phyloP scores from a whole-genome alignment of 108 stramenopile genomes.

The Pelagomonas calceolata region DNA sequence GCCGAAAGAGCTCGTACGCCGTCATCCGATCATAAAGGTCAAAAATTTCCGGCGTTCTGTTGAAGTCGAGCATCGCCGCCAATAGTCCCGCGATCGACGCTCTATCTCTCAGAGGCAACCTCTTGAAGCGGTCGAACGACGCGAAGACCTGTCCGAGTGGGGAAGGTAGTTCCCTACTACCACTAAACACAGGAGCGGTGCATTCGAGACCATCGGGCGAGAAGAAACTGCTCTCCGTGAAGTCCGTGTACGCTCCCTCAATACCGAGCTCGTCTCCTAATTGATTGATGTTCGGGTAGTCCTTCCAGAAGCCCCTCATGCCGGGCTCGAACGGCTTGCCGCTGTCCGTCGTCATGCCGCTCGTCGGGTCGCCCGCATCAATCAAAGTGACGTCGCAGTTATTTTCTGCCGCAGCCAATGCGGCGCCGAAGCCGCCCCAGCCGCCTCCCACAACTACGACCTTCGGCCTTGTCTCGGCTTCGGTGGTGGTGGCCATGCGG shows the following conservation, averaged over 20 bases:
- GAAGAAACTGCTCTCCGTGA: conserved; percentile 80
- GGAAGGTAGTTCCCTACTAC: conserved; percentile 55
- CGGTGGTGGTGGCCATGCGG: not conserved
- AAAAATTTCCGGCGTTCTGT: conserved; percentile 45
- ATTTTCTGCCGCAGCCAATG: conserved; percentile 66
- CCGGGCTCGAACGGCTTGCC: conserved; percentile 76
- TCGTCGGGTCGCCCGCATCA: conserved; percentile 60
- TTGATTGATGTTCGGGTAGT: conserved; percentile 81
- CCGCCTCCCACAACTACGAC: conserved; percentile 76
- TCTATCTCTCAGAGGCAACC: conserved; percentile 67
- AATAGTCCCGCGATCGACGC: conserved; percentile 75
- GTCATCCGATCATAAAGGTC: conserved; percentile 82
- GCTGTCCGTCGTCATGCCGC: conserved; percentile 54
- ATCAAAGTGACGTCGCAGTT: conserved; percentile 60
- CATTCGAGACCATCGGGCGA: conserved; percentile 83
- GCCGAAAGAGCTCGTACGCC: conserved; percentile 68
- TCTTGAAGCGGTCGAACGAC: conserved; percentile 74
- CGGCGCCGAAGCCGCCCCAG: conserved; percentile 89
- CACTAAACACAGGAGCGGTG: conserved; percentile 69
- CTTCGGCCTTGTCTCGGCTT: conserved; percentile 27
- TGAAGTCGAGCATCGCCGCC: conserved; percentile 69
- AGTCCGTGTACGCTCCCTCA: conserved; percentile 63
- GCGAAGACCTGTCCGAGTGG: conserved; percentile 78
- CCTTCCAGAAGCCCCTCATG: conserved; percentile 84
- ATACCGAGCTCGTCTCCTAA: conserved; percentile 57